Base-by-base conservation (phyloP, 129 eudicot species). In the Tagetes erecta region DNA sequence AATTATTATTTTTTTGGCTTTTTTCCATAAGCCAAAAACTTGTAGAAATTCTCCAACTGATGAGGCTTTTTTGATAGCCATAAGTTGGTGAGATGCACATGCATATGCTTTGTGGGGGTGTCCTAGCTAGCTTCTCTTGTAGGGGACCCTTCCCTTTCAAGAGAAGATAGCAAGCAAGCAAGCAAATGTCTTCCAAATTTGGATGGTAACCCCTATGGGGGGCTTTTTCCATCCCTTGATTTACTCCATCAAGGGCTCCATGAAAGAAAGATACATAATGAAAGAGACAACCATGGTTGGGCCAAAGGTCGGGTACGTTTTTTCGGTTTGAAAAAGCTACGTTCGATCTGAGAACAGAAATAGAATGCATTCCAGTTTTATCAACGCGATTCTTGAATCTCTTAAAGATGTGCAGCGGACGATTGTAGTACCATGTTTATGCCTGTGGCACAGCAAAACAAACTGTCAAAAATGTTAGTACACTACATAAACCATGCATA, bases 371-470 rank as follows among this genome's bases (percentile, higher is more conserved):
- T 69, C 62, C 10, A 67, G 35, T 64, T 78, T 46, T 42, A 64
- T 64, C 59, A 42, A 76, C 58, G 82, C 53, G 44, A 58, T 51
- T 71, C 53, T 70, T 80, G 87, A 83, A 82, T 84, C 94, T 82
- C 78, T 87, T 86, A 92, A 83, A 81, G 91, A 83, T 87, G 92
- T 74, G 91, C 86, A 41, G 86, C 78, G 34, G 95, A 86, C 13
- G 98, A 87, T 60, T 73, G 90, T 63, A 86, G 86, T 69, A 84
- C 82, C 92, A 92, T 75, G 79, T 87, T 90, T 76, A 92, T 82
- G 98, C 98, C 98, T 92, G 98, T 63, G 92, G 98, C 86, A 92
- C 92, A 87, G 96, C 96, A 89, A 92, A 90, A 84, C 96, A 92
- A 86, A 92, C 98, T 92, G 95, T 89, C 96, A 87, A 85, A 82